Percentiles rank a stretch among this genome's conserved stretches.
These are phyloP conservation scores for Chrysoporthe puriensis DNA, from an alignment of 2,329 filamentous ascomycete genomes.

Conservation along the genomic window DNA sequence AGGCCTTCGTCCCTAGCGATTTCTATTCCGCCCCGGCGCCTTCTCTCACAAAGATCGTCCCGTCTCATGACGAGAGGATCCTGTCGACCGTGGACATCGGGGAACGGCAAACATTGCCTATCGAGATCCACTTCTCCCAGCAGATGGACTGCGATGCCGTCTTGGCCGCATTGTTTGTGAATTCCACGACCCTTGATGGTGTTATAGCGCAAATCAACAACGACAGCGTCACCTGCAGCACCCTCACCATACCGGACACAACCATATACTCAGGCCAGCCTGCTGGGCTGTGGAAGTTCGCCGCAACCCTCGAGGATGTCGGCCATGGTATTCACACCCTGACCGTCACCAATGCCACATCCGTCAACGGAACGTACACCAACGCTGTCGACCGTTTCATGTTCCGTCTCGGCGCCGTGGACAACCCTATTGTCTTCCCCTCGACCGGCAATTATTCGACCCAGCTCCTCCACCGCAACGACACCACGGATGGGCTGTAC, in stretches of 20 bases:
- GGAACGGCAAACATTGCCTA: conserved; percentile 21
- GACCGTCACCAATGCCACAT: conserved; percentile 58
- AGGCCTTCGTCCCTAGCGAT: conserved; percentile 59
- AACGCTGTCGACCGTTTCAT: conserved; percentile 63
- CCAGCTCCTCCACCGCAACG: conserved; percentile 49
- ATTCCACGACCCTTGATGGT: conserved; percentile 55
- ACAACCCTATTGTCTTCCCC: conserved; percentile 65
- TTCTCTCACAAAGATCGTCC: conserved; percentile 62
- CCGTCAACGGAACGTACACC: conserved; percentile 47
- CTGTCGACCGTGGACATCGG: conserved; percentile 43
- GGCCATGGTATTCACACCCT: conserved; percentile 64
- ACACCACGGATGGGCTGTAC: conserved; percentile 41
- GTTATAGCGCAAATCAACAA: conserved; percentile 47
- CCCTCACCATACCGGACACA: conserved; percentile 39
- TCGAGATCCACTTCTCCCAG: conserved; percentile 57
- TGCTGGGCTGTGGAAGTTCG: conserved; percentile 57
- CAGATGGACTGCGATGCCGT: conserved; percentile 64
- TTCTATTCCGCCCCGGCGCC: conserved; percentile 56
- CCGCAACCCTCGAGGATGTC: conserved; percentile 56
- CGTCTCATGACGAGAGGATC: conserved; percentile 58
- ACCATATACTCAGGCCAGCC: conserved; percentile 51
- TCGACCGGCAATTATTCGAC: conserved; percentile 60
- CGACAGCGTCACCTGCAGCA: conserved; percentile 49
- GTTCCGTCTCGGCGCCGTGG: conserved; percentile 58
- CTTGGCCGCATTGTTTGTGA: conserved; percentile 51